Evolutionary conservation across 345 rosid species (phyloP).

Genomic region (Noccaea bulbosa): DNA sequence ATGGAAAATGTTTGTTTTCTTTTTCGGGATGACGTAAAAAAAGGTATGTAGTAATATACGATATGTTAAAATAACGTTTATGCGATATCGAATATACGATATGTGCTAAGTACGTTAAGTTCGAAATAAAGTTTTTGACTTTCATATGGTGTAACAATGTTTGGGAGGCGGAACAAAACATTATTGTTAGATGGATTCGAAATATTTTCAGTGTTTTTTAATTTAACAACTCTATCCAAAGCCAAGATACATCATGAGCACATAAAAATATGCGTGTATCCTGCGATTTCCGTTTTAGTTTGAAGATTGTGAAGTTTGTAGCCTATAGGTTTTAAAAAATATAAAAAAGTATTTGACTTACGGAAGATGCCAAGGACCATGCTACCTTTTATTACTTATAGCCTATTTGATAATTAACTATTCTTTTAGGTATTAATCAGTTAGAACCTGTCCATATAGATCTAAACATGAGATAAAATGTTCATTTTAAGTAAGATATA

Average conservation of each 20-base stretch:
- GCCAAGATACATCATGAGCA: too few species aligned
- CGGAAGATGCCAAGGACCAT: constrained; percentile 44
- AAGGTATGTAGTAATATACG: constrained; percentile 1
- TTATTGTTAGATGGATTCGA: not conserved
- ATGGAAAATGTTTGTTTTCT: too few species aligned
- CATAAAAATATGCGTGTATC: too few species aligned
- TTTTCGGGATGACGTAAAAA: constrained; percentile 13
- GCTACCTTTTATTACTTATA: constrained; percentile 25
- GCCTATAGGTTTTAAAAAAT: constrained; percentile 9
- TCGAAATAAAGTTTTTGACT: not conserved
- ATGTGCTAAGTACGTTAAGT: not conserved
- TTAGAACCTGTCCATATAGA: constrained; percentile 15
- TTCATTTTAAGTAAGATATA: constrained; percentile 2
- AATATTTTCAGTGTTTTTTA: not conserved
- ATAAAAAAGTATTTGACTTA: constrained; percentile 20
- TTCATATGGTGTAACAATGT: constrained; percentile 2
- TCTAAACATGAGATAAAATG: constrained; percentile 1
- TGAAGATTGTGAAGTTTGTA: not conserved
- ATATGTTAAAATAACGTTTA: not conserved
- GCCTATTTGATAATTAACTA: constrained; percentile 20
- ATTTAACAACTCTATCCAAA: not conserved
- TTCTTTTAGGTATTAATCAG: not conserved
- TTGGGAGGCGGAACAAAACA: constrained; percentile 1
- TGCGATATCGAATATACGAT: not conserved
- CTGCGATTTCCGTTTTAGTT: not conserved